Evolutionary conservation across 306 rosid species (phyloP).

Genomic region (Quercus ilex): DNA sequence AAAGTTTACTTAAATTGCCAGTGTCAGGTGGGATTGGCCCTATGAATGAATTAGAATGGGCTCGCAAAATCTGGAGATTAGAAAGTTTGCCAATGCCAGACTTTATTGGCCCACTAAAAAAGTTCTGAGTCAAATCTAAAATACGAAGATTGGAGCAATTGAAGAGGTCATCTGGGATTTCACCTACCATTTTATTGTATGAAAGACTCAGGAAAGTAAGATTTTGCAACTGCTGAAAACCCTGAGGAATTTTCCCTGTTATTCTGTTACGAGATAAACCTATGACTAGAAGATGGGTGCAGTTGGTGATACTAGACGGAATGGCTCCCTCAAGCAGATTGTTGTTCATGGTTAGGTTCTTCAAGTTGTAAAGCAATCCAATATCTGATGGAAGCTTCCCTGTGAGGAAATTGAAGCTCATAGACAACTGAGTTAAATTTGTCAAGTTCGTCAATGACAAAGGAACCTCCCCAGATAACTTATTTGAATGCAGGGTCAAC

Average conservation of each 20-base stretch:
- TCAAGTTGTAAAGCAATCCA: slow-evolving; percentile 62
- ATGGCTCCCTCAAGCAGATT: slow-evolving; percentile 52
- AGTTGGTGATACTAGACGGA: slow-evolving; percentile 70
- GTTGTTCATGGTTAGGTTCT: slow-evolving; percentile 35
- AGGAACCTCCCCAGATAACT: slow-evolving; percentile 64
- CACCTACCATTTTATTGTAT: slow-evolving; percentile 59
- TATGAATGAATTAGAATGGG: slow-evolving; percentile 45
- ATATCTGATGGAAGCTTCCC: slow-evolving; percentile 73
- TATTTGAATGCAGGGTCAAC: slow-evolving; percentile 62
- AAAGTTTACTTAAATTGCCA: slow-evolving; percentile 61
- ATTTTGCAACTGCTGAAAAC: slow-evolving; percentile 56
- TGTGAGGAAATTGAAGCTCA: slow-evolving; percentile 58
- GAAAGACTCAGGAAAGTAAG: slow-evolving; percentile 51
- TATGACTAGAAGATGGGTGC: slow-evolving; percentile 47
- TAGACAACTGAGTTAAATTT: slow-evolving; percentile 57
- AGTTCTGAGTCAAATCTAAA: slow-evolving; percentile 48
- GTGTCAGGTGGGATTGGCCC: slow-evolving; percentile 69
- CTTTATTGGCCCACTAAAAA: slow-evolving; percentile 56
- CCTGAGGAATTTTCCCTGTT: slow-evolving; percentile 64
- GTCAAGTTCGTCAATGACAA: slow-evolving; percentile 59
- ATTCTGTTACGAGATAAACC: slow-evolving; percentile 44
- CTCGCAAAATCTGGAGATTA: slow-evolving; percentile 34
- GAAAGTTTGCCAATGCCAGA: slow-evolving; percentile 55
- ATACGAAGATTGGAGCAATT: slow-evolving; percentile 57
- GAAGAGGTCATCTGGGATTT: slow-evolving; percentile 73